Percentiles rank a stretch among this genome's conserved stretches.
Conservation (phyloP, 208 protist genomes). For the Wallacemonas sp. region DNA sequence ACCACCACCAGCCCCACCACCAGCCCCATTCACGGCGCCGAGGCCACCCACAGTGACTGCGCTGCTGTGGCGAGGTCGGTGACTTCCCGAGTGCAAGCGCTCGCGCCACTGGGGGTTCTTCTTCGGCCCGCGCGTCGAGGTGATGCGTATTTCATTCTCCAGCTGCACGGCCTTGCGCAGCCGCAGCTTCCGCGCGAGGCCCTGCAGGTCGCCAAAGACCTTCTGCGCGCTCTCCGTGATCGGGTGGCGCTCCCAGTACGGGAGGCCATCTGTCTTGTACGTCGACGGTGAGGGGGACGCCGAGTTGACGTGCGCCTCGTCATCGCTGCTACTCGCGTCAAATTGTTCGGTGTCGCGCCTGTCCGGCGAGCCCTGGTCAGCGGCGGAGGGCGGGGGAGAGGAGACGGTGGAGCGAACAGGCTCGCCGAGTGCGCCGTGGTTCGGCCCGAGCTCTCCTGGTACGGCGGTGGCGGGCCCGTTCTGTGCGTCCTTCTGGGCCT, state of each 20-base stretch:
- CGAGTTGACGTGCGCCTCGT: background rate
- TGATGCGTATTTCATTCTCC: conserved; percentile 11
- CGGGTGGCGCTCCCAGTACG: conserved; percentile 40
- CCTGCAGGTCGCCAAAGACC: conserved; percentile 34
- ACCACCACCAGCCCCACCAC: too few species aligned
- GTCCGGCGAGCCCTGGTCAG: too few species aligned
- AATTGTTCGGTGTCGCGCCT: background rate
- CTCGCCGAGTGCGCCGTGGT: background rate
- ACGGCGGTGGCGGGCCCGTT: background rate
- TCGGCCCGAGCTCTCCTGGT: background rate
- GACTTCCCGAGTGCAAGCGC: background rate
- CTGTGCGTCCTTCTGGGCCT: background rate
- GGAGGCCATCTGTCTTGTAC: conserved; percentile 24
- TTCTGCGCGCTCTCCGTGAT: conserved; percentile 32
- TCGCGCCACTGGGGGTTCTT: background rate
- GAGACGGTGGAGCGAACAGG: background rate
- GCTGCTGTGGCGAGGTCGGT: too few species aligned
- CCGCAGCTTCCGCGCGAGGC: conserved; percentile 31
- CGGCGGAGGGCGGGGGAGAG: background rate
- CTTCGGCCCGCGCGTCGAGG: background rate
- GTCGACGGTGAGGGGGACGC: background rate
- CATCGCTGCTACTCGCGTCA: background rate
- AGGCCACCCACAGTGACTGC: too few species aligned
- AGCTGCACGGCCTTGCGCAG: conserved; percentile 19
- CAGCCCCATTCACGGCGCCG: too few species aligned